Percentiles rank a stretch among this genome's conserved stretches.
phyloP scores from a whole-genome alignment of 2,329 filamentous ascomycete genomes.

The Nigrospora sphaerica region DNA sequence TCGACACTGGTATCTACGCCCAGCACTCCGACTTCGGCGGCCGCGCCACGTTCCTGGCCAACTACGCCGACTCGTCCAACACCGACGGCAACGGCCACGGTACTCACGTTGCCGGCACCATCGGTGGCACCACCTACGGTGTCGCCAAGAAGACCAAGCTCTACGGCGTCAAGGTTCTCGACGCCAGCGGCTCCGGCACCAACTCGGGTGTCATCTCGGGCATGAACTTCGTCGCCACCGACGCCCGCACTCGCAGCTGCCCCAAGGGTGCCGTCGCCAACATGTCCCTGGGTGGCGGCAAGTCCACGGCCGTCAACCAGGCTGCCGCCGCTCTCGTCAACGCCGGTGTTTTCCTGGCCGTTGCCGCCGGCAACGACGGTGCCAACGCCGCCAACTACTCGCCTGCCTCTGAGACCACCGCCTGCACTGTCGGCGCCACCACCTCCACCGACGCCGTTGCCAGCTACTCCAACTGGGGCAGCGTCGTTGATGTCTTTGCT shows the following conservation, averaged over 20 bases:
- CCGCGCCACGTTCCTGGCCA: conserved; percentile 30
- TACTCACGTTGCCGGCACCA: conserved; percentile 39
- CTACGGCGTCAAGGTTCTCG: conserved; percentile 38
- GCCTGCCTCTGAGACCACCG: conserved; percentile 38
- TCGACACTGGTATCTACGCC: conserved; percentile 34
- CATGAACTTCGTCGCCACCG: conserved; percentile 32
- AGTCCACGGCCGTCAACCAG: conserved; percentile 39
- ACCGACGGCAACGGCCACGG: conserved; percentile 38
- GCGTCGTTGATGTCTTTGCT: conserved; percentile 43
- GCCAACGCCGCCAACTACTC: conserved; percentile 35
- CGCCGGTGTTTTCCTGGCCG: conserved; percentile 44
- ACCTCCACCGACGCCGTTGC: conserved; percentile 30
- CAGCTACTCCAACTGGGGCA: conserved; percentile 46
- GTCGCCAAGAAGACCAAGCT: conserved; percentile 37
- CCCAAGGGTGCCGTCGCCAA: conserved; percentile 41
- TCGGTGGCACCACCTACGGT: conserved; percentile 33
- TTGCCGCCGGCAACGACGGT: conserved; percentile 47
- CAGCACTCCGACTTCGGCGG: conserved; percentile 27
- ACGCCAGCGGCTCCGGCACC: conserved; percentile 26
- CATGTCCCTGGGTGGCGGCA: conserved; percentile 48
- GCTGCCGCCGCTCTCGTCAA: conserved; percentile 38
- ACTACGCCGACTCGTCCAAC: conserved; percentile 25
- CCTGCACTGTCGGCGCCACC: conserved; percentile 47
- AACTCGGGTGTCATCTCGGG: conserved; percentile 35
- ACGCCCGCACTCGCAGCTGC: conserved; percentile 27